phyloP scores from a whole-genome alignment of 345 rosid genomes.

The Barbarea vulgaris region DNA sequence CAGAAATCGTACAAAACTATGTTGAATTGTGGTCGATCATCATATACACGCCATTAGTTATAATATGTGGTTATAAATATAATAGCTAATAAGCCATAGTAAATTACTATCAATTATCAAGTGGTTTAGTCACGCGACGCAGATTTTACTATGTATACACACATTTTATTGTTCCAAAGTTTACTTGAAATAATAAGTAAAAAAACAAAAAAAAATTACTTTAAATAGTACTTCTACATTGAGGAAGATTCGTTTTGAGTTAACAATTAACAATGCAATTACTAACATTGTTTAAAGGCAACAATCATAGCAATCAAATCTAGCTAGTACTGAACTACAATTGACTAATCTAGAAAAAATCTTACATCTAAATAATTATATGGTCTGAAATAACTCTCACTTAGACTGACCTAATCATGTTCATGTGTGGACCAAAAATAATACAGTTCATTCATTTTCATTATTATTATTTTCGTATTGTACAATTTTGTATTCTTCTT shows the following conservation, averaged over 20 bases:
- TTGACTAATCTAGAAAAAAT: conserved; percentile 14
- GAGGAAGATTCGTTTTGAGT: conserved; percentile 5
- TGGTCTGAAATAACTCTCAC: conserved; percentile 21
- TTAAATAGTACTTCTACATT: not conserved
- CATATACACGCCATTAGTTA: not conserved
- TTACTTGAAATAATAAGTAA: too few relatives aligned
- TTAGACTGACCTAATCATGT: conserved; percentile 35
- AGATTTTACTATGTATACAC: not conserved
- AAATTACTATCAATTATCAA: not conserved
- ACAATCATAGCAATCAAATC: conserved; percentile 35
- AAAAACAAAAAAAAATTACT: too few relatives aligned
- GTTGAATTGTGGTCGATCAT: not conserved
- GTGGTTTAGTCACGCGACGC: not conserved
- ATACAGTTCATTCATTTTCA: conserved; percentile 29
- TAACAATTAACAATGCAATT: not conserved
- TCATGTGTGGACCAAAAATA: conserved; percentile 38
- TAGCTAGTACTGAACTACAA: conserved; percentile 11
- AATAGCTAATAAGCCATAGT: not conserved
- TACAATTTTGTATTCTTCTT: conserved; percentile 36
- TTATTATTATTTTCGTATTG: conserved; percentile 12
- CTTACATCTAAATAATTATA: conserved; percentile 9
- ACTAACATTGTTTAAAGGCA: conserved; percentile 16
- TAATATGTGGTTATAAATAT: not conserved
- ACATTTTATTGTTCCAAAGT: not conserved
- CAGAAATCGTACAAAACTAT: not conserved